Conservation (phyloP, 805 yeast genomes). For the Ascoidea tarda region DNA sequence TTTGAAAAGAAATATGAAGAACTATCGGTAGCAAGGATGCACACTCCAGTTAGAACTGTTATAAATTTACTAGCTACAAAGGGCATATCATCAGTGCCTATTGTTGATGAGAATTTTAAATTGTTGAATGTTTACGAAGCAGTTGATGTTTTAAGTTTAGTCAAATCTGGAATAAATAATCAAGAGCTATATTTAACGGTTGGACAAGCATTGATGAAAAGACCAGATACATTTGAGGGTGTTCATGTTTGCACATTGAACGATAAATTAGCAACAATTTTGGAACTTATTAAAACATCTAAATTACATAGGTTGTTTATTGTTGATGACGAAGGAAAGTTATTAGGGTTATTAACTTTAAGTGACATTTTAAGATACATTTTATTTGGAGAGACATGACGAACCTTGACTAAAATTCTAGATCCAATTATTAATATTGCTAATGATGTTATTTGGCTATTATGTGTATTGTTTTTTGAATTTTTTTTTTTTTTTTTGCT, state of each 20-base stretch:
- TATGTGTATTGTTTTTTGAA: too few species aligned
- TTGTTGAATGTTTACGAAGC: constrained; percentile 90
- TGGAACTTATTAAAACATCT: constrained; percentile 87
- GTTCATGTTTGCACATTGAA: constrained; percentile 87
- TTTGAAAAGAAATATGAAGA: constrained; percentile 27
- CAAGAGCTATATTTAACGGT: constrained; percentile 73
- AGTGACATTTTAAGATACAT: constrained; percentile 84
- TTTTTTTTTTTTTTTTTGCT: too few species aligned
- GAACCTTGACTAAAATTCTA: too few species aligned
- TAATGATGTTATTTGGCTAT: too few species aligned
- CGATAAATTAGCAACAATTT: constrained; percentile 76
- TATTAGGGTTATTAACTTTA: constrained; percentile 76
- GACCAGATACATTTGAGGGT: constrained; percentile 95
- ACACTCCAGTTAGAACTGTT: constrained; percentile 87
- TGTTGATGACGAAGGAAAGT: constrained; percentile 68
- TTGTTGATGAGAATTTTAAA: constrained; percentile 58
- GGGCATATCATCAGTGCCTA: constrained; percentile 88
- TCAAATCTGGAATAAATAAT: constrained; percentile 88
- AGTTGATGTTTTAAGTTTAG: constrained; percentile 81
- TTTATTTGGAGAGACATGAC: constrained; percentile 38
- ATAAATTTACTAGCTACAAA: constrained; percentile 66
- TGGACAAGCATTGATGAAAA: constrained; percentile 89
- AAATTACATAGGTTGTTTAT: constrained; percentile 86
- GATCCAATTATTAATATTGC: too few species aligned
- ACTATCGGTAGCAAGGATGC: constrained; percentile 74